phyloP scores from a whole-genome alignment of 2,329 filamentous ascomycete genomes.

The Hymenoscyphus infarciens region DNA sequence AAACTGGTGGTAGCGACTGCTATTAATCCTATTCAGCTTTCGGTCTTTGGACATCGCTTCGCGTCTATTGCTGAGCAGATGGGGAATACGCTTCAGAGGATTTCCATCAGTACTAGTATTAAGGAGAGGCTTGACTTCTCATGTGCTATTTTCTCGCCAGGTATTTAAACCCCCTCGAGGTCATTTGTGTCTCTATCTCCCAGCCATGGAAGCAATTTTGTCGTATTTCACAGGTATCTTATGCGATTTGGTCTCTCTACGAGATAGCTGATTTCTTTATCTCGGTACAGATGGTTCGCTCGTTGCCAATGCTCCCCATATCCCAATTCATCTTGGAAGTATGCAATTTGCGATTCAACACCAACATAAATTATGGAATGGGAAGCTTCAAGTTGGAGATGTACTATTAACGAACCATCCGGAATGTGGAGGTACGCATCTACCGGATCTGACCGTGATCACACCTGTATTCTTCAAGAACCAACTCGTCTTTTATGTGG shows the following conservation, averaged over 20 bases:
- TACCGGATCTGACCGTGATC: slow-evolving; percentile 79
- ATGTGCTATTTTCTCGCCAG: slow-evolving; percentile 70
- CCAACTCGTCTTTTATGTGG: slow-evolving; percentile 79
- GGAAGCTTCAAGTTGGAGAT: slow-evolving; percentile 70
- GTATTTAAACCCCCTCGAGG: too few relatives aligned
- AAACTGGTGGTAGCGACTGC: slow-evolving; percentile 36
- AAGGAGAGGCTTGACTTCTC: slow-evolving; percentile 79
- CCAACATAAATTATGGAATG: slow-evolving; percentile 73
- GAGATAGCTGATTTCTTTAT: too few relatives aligned
- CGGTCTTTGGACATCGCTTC: slow-evolving; percentile 75
- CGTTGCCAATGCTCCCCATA: slow-evolving; percentile 75
- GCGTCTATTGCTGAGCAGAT: slow-evolving; percentile 85
- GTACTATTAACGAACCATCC: slow-evolving; percentile 68
- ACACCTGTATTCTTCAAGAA: slow-evolving; percentile 71
- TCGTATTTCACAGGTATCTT: too few relatives aligned
- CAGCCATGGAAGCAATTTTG: too few relatives aligned
- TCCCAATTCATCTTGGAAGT: slow-evolving; percentile 45
- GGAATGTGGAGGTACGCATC: slow-evolving; percentile 66
- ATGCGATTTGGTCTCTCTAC: too few relatives aligned
- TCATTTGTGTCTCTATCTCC: too few relatives aligned
- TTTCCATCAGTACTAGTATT: slow-evolving; percentile 72
- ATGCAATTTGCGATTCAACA: slow-evolving; percentile 51
- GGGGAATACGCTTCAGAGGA: slow-evolving; percentile 73
- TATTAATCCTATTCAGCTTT: slow-evolving; percentile 71
- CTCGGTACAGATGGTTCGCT: slow-evolving; percentile 56